These are phyloP conservation scores for Fonsecaea erecta DNA, from an alignment of 2,329 filamentous ascomycete genomes.

Conservation along the genomic window DNA sequence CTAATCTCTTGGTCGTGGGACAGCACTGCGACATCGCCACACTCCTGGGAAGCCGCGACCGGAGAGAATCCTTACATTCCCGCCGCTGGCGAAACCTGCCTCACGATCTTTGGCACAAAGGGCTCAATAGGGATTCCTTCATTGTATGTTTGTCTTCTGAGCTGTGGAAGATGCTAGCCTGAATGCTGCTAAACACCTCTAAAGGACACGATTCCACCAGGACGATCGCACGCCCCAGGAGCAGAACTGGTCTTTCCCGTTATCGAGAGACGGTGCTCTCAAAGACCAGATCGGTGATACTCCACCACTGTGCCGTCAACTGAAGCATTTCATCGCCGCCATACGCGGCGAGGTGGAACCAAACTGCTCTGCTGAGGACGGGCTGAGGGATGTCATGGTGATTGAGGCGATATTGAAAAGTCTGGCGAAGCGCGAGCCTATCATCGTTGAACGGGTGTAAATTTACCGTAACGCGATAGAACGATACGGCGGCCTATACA, in stretches of 20 bases:
- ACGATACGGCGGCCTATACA: too few relatives aligned
- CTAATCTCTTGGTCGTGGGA: neutral
- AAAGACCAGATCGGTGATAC: neutral
- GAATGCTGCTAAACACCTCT: neutral
- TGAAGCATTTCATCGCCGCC: constrained; percentile 28
- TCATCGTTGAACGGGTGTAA: constrained; percentile 9
- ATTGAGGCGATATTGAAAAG: constrained; percentile 24
- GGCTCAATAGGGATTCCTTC: constrained; percentile 26
- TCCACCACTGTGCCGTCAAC: constrained; percentile 20
- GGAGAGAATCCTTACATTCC: constrained; percentile 32
- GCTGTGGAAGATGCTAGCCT: too few relatives aligned
- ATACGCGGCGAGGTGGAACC: constrained; percentile 16
- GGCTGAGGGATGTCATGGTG: constrained; percentile 22
- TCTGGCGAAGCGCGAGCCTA: constrained; percentile 7
- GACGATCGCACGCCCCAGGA: neutral
- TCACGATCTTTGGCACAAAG: constrained; percentile 25
- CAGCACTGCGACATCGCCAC: constrained; percentile 16
- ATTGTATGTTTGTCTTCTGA: constrained; percentile 11
- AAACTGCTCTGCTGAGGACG: constrained; percentile 24
- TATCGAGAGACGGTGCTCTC: neutral
- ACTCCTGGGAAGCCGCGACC: constrained; percentile 27
- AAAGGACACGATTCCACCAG: constrained; percentile 8
- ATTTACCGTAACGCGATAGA: too few relatives aligned
- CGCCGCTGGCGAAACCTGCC: constrained; percentile 18
- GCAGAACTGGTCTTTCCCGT: constrained; percentile 13